Evolutionary conservation across 208 protist species (phyloP).

Genomic region (Acanthamoeba healyi): DNA sequence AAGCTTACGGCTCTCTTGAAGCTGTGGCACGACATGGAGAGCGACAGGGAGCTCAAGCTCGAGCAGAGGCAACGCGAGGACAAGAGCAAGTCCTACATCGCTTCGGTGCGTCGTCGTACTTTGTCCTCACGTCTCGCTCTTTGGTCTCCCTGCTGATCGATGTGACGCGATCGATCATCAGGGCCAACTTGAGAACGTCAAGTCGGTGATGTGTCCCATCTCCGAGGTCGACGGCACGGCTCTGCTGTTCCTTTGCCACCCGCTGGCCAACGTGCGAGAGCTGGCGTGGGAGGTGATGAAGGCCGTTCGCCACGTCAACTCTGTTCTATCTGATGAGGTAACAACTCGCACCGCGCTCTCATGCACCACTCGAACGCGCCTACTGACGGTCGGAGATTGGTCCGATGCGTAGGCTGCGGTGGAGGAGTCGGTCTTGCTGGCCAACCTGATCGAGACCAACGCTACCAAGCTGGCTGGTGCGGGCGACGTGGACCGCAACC

Average conservation of each 20-base stretch:
- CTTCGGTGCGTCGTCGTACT: background rate
- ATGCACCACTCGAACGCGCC: background rate
- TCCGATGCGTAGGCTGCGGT: background rate
- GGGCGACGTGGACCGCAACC: constrained; percentile 32
- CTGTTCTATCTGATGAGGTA: background rate
- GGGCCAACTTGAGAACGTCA: constrained; percentile 46
- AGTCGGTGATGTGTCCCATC: constrained; percentile 19
- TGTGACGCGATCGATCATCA: background rate
- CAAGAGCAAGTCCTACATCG: constrained; percentile 47
- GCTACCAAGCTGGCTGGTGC: background rate
- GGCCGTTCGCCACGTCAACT: constrained; percentile 47
- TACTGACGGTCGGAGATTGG: background rate
- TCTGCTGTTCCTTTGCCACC: constrained; percentile 46
- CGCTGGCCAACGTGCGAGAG: constrained; percentile 31
- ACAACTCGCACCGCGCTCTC: background rate
- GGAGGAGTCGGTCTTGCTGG: background rate
- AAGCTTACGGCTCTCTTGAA: constrained; percentile 36
- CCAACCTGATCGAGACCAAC: constrained; percentile 54
- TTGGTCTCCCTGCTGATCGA: background rate
- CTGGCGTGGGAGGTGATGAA: constrained; percentile 41
- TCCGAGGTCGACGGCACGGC: constrained; percentile 67
- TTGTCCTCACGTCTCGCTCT: background rate
- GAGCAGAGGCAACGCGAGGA: constrained; percentile 40
- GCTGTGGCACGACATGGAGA: constrained; percentile 52
- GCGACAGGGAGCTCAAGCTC: constrained; percentile 42